These are phyloP conservation scores for Crucibulum laeve DNA, from an alignment of 768 basidiomycete genomes.

Conservation along the genomic window DNA sequence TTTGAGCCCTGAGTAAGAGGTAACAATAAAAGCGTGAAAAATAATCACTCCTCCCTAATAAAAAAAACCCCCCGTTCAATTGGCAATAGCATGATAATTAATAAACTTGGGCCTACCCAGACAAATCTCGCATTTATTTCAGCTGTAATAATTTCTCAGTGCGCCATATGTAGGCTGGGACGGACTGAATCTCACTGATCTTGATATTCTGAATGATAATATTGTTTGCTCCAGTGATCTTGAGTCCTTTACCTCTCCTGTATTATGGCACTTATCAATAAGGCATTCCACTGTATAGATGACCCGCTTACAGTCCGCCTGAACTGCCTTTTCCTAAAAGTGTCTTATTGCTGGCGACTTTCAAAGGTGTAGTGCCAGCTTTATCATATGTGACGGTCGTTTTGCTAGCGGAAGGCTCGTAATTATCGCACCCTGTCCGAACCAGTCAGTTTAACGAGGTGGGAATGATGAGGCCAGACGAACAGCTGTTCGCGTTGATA, in stretches of 20 bases:
- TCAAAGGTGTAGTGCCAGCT: conserved; percentile 15
- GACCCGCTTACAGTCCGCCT: conserved; percentile 13
- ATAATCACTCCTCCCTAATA: too few species aligned
- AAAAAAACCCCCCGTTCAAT: too few species aligned
- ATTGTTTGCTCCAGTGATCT: conserved; percentile 15
- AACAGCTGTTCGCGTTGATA: conserved; percentile 10
- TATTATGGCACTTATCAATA: not conserved
- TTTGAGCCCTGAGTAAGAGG: not conserved
- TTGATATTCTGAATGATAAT: conserved; percentile 20
- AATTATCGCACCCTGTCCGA: conserved; percentile 14
- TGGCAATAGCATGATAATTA: too few species aligned
- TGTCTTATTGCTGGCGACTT: conserved; percentile 20
- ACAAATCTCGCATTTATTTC: conserved; percentile 17
- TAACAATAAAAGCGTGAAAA: too few species aligned
- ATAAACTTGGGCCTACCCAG: conserved; percentile 9
- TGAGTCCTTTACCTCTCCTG: conserved; percentile 11
- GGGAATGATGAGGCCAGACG: not conserved
- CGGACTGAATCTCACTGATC: conserved; percentile 3
- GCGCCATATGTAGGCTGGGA: not conserved
- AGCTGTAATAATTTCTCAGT: conserved; percentile 3
- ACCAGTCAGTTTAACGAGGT: not conserved
- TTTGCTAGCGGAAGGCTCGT: conserved; percentile 12
- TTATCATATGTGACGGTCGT: conserved; percentile 12
- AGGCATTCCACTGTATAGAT: not conserved
- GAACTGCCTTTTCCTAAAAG: conserved; percentile 16